Base-by-base conservation (phyloP, 2,329 filamentous ascomycete species). In the Xylogone sp. region DNA sequence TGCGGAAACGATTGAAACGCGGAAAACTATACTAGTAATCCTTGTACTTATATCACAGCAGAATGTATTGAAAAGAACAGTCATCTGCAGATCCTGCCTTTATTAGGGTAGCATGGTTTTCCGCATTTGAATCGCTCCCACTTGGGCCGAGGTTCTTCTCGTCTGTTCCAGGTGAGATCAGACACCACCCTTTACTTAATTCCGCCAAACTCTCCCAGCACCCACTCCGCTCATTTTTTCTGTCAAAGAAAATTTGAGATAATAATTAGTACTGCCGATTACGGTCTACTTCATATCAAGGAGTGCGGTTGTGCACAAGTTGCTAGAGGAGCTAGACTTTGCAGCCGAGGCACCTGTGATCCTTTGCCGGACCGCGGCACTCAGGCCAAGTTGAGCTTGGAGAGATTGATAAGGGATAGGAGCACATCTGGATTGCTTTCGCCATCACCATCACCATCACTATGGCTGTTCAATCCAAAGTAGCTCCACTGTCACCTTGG, bases 401-500 rank as follows among this genome's bases (percentile, higher is more conserved):
- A 24, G 24, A 21, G n/a, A 29, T 21, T 21, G n/a, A 48, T 21
- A 20, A 39, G 16, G 31, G 3, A 48, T 34, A 48, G 20, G 19
- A 48, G 13, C 18, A 20, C 42, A 3, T 20, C 3, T 9, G 21
- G n/a, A n/a, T 8, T 20, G 6, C 10, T 6, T 21, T 10, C 27
- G 13, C 20, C 13, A 24, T 48, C n/a, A n/a, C n/a, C n/a, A n/a
- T n/a, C n/a, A n/a, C n/a, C n/a, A n/a, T n/a, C 39, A 21, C 39
- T 19, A 59, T 59, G 57, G 51, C 57, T 27, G 56, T 45, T 39
- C 57, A 56, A 53, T 68, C 66, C 34, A 68, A 69, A 52, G 63
- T 68, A 46, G 62, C 58, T 22, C 21, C 56, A 76, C 59, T 97
- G 53, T 91, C 94, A 42, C 89, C 94, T 50, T 97, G 93, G 93